phyloP scores from a whole-genome alignment of 768 basidiomycete genomes.

The Panellus pusillus region DNA sequence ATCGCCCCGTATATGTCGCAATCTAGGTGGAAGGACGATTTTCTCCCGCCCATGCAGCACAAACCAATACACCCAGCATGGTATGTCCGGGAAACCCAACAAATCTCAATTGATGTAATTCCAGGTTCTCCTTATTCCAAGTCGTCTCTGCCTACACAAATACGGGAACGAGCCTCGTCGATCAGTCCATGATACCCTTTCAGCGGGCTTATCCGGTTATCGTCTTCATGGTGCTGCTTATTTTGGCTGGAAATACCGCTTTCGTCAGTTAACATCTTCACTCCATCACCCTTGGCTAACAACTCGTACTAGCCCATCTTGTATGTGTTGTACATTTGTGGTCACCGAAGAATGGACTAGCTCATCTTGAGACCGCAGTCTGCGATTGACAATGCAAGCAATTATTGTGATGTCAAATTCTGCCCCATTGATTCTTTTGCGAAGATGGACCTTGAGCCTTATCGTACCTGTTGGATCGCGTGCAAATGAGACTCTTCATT shows the following conservation, averaged over 20 bases:
- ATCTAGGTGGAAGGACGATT: constrained; percentile 56
- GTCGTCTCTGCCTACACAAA: constrained; percentile 87
- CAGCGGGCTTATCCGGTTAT: constrained; percentile 84
- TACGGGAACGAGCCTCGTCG: constrained; percentile 82
- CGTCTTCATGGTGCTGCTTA: constrained; percentile 64
- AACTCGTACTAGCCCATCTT: constrained; percentile 65
- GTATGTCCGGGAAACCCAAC: constrained; percentile 35
- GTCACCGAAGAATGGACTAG: not conserved
- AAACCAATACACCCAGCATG: constrained; percentile 61
- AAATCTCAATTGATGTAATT: not conserved
- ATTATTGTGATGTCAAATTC: not conserved
- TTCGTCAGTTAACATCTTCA: constrained; percentile 63
- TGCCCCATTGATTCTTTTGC: constrained; percentile 3
- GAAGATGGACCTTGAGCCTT: constrained; percentile 75
- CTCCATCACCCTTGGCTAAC: not conserved
- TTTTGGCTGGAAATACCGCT: constrained; percentile 90
- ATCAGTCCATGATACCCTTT: constrained; percentile 91
- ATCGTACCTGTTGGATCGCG: constrained; percentile 58
- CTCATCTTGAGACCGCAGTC: constrained; percentile 36
- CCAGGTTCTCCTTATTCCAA: constrained; percentile 85
- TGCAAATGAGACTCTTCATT: constrained; percentile 77
- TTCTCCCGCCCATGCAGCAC: constrained; percentile 59
- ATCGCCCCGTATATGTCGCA: constrained; percentile 80
- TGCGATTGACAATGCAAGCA: constrained; percentile 81
- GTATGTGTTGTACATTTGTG: constrained; percentile 47